A percentile compares a stretch with the other conserved stretches of the same genome.
These are phyloP conservation scores for Nicotiana undulata DNA, from an alignment of 257 asterid species.

Conservation along the genomic window DNA sequence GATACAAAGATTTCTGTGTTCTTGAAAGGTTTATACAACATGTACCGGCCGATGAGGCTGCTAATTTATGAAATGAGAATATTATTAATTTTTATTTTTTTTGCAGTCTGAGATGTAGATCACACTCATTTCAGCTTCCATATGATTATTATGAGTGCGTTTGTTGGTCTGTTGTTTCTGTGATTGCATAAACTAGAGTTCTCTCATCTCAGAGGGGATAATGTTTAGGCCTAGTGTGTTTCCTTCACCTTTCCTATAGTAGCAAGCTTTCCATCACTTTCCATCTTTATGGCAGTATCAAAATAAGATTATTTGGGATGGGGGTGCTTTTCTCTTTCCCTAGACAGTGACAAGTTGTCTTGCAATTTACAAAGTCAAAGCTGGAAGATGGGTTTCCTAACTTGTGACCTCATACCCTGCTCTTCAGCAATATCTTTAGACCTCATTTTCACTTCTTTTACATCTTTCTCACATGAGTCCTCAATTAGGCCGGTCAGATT, in stretches of 20 bases:
- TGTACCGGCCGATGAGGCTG: constrained; percentile 24
- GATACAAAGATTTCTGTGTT: constrained; percentile 10
- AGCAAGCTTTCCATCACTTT: not conserved
- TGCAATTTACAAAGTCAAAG: not conserved
- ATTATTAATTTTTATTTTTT: constrained; percentile 18
- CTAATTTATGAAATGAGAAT: constrained; percentile 14
- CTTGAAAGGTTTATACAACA: constrained; percentile 27
- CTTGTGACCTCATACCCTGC: not conserved
- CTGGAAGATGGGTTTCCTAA: constrained; percentile 8
- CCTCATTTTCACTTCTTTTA: not conserved
- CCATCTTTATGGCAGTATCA: not conserved
- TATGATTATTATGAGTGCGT: no score
- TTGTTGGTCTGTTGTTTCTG: not conserved
- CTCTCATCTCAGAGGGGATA: not conserved
- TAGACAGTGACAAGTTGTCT: not conserved
- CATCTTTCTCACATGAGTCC: not conserved
- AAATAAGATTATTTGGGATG: not conserved
- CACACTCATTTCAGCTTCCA: not conserved
- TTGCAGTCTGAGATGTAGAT: not conserved
- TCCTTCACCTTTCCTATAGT: not conserved
- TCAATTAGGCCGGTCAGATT: no score
- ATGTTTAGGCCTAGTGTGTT: not conserved
- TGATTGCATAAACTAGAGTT: not conserved
- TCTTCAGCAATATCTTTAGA: not conserved
- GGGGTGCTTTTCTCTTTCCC: not conserved